These are phyloP conservation scores for Metarhizium sp. DNA, from an alignment of 2,329 filamentous ascomycete genomes.

Conservation along the genomic window DNA sequence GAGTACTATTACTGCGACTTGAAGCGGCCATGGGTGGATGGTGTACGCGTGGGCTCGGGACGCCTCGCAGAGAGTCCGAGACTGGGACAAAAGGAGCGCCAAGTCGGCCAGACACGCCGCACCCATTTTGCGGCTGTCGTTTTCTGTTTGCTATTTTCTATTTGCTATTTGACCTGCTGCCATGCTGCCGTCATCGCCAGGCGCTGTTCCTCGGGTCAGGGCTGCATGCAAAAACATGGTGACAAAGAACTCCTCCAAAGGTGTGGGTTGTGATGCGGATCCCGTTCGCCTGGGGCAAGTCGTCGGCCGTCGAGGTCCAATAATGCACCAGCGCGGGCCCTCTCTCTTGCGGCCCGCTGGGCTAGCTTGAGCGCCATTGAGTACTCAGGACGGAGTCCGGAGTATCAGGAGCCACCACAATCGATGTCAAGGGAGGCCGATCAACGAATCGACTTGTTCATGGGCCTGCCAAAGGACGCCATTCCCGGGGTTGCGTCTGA, in stretches of 20 bases:
- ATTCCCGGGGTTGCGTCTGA: too few species aligned
- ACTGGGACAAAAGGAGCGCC: background rate
- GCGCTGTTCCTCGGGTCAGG: background rate
- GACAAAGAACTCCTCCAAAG: background rate
- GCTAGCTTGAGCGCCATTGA: too few species aligned
- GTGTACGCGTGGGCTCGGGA: background rate
- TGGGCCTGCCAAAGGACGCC: too few species aligned
- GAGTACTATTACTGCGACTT: background rate
- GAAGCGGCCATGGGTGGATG: background rate
- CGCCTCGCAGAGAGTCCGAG: background rate
- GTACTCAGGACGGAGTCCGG: too few species aligned
- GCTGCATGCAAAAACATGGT: background rate
- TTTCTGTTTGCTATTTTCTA: too few species aligned
- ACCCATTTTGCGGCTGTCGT: too few species aligned
- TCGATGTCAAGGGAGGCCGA: too few species aligned
- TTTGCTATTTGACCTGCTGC: too few species aligned
- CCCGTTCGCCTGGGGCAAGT: too few species aligned
- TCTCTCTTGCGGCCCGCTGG: background rate
- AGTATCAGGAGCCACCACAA: too few species aligned
- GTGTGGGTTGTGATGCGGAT: too few species aligned
- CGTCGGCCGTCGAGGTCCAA: background rate
- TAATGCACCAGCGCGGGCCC: background rate
- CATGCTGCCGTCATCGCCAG: background rate
- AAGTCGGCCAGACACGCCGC: background rate
- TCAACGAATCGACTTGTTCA: too few species aligned